A percentile compares a stretch with the other conserved stretches of the same genome.
These are phyloP conservation scores for Plectranthus barbatus DNA, from an alignment of 257 asterid species.

Conservation along the genomic window DNA sequence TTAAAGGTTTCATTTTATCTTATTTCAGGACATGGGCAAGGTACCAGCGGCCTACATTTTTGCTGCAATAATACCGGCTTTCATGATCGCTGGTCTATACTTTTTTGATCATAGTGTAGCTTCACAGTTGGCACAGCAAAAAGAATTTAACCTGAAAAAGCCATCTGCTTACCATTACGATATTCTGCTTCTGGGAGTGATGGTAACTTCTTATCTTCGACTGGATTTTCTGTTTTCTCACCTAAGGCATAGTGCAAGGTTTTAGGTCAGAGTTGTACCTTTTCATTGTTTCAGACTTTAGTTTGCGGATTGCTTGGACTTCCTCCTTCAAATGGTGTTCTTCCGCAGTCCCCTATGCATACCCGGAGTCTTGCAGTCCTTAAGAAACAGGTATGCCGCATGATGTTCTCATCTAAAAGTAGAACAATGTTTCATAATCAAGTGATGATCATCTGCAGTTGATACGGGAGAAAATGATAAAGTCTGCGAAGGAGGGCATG, in stretches of 20 bases:
- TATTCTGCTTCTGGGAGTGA: constrained; percentile 61
- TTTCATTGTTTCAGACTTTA: constrained; percentile 56
- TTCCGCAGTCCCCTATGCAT: constrained; percentile 99
- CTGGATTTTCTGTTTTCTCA: not conserved
- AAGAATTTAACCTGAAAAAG: constrained; percentile 80
- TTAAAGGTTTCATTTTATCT: not conserved
- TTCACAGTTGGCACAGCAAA: constrained; percentile 81
- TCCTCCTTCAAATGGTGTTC: constrained; percentile 98
- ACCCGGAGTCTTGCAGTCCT: constrained; percentile 94
- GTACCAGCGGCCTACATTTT: constrained; percentile 54
- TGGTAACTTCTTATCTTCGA: constrained; percentile 32
- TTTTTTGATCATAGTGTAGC: constrained; percentile 93
- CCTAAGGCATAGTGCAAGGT: too few relatives aligned
- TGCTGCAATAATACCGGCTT: constrained; percentile 76
- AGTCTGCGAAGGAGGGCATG: constrained; percentile 69
- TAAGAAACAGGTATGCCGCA: constrained; percentile 58
- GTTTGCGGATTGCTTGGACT: constrained; percentile 89
- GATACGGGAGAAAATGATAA: constrained; percentile 74
- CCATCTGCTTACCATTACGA: constrained; percentile 87
- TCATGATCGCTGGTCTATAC: constrained; percentile 87
- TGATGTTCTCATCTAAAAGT: not conserved
- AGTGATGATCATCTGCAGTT: constrained; percentile 29
- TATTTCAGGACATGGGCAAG: constrained; percentile 74
- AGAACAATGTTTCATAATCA: not conserved
- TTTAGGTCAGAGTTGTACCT: too few relatives aligned